phyloP scores from a whole-genome alignment of 2,329 filamentous ascomycete species.

The Fusarium falciforme region DNA sequence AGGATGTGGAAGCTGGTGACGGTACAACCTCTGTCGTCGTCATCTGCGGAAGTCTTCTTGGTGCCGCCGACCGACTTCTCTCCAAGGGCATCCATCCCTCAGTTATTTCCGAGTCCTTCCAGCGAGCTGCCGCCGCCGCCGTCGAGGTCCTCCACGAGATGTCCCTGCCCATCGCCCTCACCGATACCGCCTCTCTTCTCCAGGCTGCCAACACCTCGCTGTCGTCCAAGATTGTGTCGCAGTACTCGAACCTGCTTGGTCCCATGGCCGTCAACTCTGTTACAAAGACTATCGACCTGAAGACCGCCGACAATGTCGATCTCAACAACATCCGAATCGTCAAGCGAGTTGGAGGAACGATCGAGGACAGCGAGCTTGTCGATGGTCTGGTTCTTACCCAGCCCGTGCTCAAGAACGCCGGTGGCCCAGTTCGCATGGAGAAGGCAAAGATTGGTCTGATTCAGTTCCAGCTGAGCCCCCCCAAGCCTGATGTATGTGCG shows the following conservation, averaged over 20 bases:
- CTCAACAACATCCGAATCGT: conserved; percentile 96
- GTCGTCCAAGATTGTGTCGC: conserved; percentile 98
- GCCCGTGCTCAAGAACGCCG: conserved; percentile 91
- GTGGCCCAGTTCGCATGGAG: conserved; percentile 92
- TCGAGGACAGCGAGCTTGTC: conserved; percentile 97
- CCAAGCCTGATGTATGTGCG: conserved; percentile 87
- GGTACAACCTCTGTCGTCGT: conserved; percentile 98
- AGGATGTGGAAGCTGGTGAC: conserved; percentile 98
- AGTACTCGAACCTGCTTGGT: conserved; percentile 94
- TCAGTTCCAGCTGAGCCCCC: conserved; percentile 97
- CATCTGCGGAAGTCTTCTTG: conserved; percentile 93
- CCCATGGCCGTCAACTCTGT: conserved; percentile 98
- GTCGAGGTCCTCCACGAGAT: conserved; percentile 94
- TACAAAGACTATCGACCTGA: conserved; percentile 93
- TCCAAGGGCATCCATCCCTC: conserved; percentile 96
- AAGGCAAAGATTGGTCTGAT: conserved; percentile 98
- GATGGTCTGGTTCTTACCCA: conserved; percentile 95
- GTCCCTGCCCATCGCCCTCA: conserved; percentile 91
- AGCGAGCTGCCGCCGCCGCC: conserved; percentile 89
- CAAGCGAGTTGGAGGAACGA: conserved; percentile 97
- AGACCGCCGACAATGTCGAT: conserved; percentile 96
- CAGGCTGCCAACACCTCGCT: conserved; percentile 97
- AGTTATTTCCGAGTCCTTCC: conserved; percentile 97
- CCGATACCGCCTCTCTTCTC: conserved; percentile 88
- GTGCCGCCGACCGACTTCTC: conserved; percentile 90